Evolutionary conservation across 2,329 filamentous ascomycete species (phyloP).

Genomic region (Colletotrichum musae): DNA sequence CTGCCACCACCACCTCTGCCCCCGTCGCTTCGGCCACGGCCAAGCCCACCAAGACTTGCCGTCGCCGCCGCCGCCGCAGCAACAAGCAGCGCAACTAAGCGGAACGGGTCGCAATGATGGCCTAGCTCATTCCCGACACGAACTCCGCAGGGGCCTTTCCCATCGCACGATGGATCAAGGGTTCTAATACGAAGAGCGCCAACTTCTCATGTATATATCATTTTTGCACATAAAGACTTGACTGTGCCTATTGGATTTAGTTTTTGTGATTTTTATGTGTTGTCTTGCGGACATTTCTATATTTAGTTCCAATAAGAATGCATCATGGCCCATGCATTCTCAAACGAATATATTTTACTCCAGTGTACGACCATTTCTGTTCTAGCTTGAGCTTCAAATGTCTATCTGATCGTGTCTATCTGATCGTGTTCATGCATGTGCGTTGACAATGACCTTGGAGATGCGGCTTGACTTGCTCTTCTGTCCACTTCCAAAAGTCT

Average conservation of each 20-base stretch:
- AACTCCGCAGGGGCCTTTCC: background rate
- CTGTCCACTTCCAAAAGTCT: slow-evolving; percentile 59
- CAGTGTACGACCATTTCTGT: slow-evolving; percentile 9
- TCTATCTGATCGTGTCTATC: background rate
- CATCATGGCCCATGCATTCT: too few relatives aligned
- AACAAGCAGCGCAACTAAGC: slow-evolving; percentile 36
- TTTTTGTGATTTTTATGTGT: background rate
- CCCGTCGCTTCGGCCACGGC: slow-evolving; percentile 21
- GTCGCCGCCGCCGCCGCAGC: slow-evolving; percentile 37
- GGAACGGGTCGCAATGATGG: background rate
- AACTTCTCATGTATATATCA: slow-evolving; percentile 37
- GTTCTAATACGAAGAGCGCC: background rate
- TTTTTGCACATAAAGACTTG: slow-evolving; percentile 31
- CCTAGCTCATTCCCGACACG: background rate
- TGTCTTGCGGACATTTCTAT: too few relatives aligned
- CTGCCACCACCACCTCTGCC: slow-evolving; percentile 28
- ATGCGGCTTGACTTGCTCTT: slow-evolving; percentile 52
- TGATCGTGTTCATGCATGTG: background rate
- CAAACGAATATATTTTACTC: slow-evolving; percentile 27
- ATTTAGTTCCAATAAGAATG: too few relatives aligned
- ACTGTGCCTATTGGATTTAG: slow-evolving; percentile 31
- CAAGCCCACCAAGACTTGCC: slow-evolving; percentile 34
- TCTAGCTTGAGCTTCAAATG: background rate
- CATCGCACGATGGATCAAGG: background rate
- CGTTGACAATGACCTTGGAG: background rate